These are phyloP conservation scores for Linaria vulgaris DNA, from an alignment of 257 asterid genomes.

Conservation along the genomic window DNA sequence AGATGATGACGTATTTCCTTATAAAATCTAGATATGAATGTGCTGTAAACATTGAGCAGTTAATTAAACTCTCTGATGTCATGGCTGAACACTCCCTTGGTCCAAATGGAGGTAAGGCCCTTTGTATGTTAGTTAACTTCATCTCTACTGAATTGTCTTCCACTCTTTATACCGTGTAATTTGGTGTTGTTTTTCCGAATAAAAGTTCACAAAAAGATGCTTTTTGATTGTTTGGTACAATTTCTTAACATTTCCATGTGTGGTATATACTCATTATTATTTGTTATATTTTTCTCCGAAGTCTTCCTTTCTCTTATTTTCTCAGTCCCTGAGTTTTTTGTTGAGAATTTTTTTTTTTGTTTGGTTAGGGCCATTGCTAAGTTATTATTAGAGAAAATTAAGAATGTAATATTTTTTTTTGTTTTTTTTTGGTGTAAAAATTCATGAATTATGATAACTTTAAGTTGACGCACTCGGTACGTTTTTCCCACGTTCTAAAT, in stretches of 20 bases:
- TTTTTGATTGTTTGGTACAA: slow-evolving; percentile 1
- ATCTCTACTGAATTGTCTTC: slow-evolving; percentile 11
- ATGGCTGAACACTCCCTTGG: slow-evolving; percentile 96
- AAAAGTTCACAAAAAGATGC: slow-evolving; percentile 5
- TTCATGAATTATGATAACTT: background rate
- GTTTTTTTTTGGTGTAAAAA: too few relatives aligned
- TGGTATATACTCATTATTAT: slow-evolving; percentile 1
- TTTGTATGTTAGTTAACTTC: slow-evolving; percentile 14
- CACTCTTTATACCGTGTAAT: background rate
- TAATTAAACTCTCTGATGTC: slow-evolving; percentile 82
- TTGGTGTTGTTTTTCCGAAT: background rate
- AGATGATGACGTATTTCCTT: slow-evolving; percentile 39
- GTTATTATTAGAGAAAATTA: background rate
- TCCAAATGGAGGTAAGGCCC: slow-evolving; percentile 87
- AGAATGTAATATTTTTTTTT: too few relatives aligned
- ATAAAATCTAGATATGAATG: slow-evolving; percentile 73
- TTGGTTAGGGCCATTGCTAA: background rate
- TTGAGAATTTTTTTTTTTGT: background rate
- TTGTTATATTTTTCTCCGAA: slow-evolving; percentile 3
- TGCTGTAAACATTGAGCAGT: slow-evolving; percentile 87
- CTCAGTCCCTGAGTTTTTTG: background rate
- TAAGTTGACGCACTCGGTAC: too few relatives aligned
- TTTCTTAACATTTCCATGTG: background rate
- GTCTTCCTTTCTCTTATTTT: background rate
- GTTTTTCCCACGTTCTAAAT: background rate